A percentile compares a stretch with the other conserved stretches of the same genome.
Conservation (phyloP, 352 stramenopile species). For the Elongisporangium senticosum region DNA sequence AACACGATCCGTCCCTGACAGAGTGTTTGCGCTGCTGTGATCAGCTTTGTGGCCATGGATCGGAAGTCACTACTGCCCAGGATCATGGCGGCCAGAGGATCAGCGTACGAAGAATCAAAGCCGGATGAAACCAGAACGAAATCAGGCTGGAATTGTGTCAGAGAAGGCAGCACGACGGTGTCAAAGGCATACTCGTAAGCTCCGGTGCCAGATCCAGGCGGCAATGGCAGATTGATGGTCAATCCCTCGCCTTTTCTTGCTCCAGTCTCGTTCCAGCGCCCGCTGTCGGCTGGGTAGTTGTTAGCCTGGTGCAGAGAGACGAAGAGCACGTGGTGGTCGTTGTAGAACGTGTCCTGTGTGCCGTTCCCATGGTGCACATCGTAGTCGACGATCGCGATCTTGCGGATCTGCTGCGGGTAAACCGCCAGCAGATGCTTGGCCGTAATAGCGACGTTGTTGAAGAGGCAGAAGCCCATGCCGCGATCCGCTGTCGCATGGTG, state of each 20-base stretch:
- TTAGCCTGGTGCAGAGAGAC: conserved; percentile 77
- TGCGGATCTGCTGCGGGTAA: conserved; percentile 71
- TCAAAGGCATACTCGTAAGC: conserved; percentile 74
- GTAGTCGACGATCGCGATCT: conserved; percentile 93
- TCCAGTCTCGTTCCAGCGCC: conserved; percentile 34
- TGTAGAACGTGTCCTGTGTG: conserved; percentile 89
- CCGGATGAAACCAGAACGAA: conserved; percentile 75
- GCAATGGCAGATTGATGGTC: conserved; percentile 87
- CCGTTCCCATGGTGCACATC: conserved; percentile 97
- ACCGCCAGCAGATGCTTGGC: conserved; percentile 34
- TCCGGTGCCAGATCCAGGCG: conserved; percentile 57
- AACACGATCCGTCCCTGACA: conserved; percentile 65
- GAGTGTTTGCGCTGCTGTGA: conserved; percentile 28
- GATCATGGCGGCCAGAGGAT: conserved; percentile 83
- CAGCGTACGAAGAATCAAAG: conserved; percentile 75
- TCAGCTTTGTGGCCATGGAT: conserved; percentile 54
- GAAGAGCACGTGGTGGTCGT: conserved; percentile 68
- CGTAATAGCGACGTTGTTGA: conserved; percentile 69
- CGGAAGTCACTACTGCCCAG: conserved; percentile 68
- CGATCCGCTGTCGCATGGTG: conserved; percentile 52
- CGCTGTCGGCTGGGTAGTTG: conserved; percentile 73
- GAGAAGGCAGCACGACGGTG: conserved; percentile 53
- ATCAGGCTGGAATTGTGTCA: conserved; percentile 69
- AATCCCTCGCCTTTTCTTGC: conserved; percentile 28
- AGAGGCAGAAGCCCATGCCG: conserved; percentile 70